Base-by-base conservation (phyloP, 2,329 filamentous ascomycete species). In the Cephalotrichum gorgonifer region DNA sequence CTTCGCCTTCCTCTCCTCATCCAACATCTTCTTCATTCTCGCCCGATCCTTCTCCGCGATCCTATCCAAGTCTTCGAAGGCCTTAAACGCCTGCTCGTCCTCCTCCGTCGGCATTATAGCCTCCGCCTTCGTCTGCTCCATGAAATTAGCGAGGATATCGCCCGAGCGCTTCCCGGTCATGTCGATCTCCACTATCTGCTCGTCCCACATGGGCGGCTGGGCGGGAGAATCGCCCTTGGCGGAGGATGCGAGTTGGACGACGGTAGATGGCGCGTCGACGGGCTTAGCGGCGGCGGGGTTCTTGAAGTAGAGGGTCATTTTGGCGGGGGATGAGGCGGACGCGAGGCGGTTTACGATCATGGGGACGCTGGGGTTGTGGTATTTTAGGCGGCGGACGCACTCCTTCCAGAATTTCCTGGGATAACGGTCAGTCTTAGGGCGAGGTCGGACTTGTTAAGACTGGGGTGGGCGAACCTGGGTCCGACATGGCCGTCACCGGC, bases 401-500 rank as follows among this genome's bases (percentile, higher is more conserved):
- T 83, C 73, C 54, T 78, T 81, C 87, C 88, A 95, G 76, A 98
- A 96, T 71, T 88, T 88, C 60, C 90, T 95, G 22, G n/a, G 26
- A 5, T 43, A 58, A 54, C 64, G 61, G 49, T 62, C 60, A 54
- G 61, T 43, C 41, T 47, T 28, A 28, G 44, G 28, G n/a, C 5
- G 20, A 27, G 38, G 43, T 22, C n/a, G 11, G 23, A 20, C 45
- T 56, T 49, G 44, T 55, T 44, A 48, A 51, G 57, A 27, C 26
- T 7, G 41, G 31, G 43, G 27, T 17, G 28, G 38, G 59, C 71
- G 54, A 73, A 90, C 86, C 79, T 81, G 51, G 86, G 75, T 44
- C 87, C 86, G 62, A 81, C 75, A 64, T 91, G 84, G 43, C 86
- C 86, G 46, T 78, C 75, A 43, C 79, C 71, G 51, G 79, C 70